These are phyloP conservation scores for Boletus sp. DNA, from an alignment of 768 basidiomycete genomes.

Conservation along the genomic window DNA sequence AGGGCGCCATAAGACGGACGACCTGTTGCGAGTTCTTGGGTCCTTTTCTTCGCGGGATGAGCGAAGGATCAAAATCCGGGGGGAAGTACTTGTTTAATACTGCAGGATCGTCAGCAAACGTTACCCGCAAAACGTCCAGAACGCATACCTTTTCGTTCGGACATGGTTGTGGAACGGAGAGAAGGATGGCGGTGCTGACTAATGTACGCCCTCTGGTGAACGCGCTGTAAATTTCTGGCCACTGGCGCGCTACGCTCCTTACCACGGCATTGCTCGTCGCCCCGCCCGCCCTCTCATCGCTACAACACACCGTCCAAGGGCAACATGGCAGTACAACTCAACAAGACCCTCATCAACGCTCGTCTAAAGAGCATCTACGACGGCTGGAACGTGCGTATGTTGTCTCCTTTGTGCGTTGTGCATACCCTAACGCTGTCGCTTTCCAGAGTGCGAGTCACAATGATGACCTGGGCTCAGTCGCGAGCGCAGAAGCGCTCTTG, in stretches of 20 bases:
- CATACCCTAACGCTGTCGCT: constrained; percentile 10
- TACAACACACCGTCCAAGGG: constrained; percentile 6
- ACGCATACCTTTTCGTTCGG: constrained; percentile 72
- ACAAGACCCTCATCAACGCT: constrained; percentile 53
- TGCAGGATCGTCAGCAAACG: constrained; percentile 27
- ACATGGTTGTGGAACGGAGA: constrained; percentile 46
- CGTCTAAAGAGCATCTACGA: constrained; percentile 59
- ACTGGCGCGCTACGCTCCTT: constrained; percentile 21
- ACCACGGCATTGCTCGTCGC: constrained; percentile 14
- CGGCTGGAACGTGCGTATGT: constrained; percentile 54
- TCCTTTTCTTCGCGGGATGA: constrained; percentile 87
- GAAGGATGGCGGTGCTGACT: constrained; percentile 26
- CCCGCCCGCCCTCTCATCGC: constrained; percentile 8
- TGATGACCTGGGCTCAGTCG: constrained; percentile 69
- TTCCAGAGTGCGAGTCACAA: constrained; percentile 59
- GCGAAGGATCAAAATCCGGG: constrained; percentile 96
- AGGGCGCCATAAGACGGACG: constrained; percentile 98
- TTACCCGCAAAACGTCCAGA: neutral
- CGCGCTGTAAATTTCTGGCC: constrained; percentile 34
- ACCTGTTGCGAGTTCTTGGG: constrained; percentile 96
- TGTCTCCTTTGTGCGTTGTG: constrained; percentile 5
- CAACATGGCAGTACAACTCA: constrained; percentile 68
- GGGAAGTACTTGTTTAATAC: constrained; percentile 96
- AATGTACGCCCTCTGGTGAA: constrained; percentile 17
- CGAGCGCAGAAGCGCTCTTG: constrained; percentile 65